A percentile compares a stretch with the other conserved stretches of the same genome.
Conservation (phyloP, 345 rosid genomes). For the Syzygium aromaticum region DNA sequence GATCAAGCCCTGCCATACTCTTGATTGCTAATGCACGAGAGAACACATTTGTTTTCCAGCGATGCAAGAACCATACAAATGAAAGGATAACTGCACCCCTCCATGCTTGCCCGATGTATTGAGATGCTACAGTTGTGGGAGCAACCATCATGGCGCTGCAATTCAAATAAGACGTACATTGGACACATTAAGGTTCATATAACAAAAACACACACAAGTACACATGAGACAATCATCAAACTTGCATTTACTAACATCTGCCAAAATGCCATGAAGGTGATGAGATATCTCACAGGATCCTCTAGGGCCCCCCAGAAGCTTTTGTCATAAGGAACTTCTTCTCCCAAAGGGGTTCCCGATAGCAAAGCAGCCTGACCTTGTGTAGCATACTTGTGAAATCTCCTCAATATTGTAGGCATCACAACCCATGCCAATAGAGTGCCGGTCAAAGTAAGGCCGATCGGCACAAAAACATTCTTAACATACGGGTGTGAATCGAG, state of each 20-base stretch:
- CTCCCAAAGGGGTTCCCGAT: slow-evolving; percentile 21
- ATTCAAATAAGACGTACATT: slow-evolving; percentile 4
- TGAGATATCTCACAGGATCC: slow-evolving; percentile 73
- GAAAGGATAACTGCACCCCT: slow-evolving; percentile 75
- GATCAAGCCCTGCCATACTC: slow-evolving; percentile 37
- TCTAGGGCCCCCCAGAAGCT: slow-evolving; percentile 90
- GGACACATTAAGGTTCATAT: neutral
- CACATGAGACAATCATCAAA: neutral
- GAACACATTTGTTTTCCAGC: slow-evolving; percentile 77
- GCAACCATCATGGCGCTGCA: slow-evolving; percentile 77
- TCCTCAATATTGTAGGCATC: slow-evolving; percentile 73
- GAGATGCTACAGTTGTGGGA: slow-evolving; percentile 71
- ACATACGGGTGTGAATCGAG: slow-evolving; percentile 64
- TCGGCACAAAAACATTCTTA: slow-evolving; percentile 50
- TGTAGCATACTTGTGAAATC: slow-evolving; percentile 51
- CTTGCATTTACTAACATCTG: slow-evolving; percentile 48
- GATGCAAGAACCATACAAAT: slow-evolving; percentile 77
- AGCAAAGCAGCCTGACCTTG: slow-evolving; percentile 48
- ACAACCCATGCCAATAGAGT: slow-evolving; percentile 79
- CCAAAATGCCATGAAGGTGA: slow-evolving; percentile 74
- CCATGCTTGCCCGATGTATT: slow-evolving; percentile 55
- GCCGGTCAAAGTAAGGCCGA: slow-evolving; percentile 41
- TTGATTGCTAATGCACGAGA: slow-evolving; percentile 38
- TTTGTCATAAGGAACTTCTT: slow-evolving; percentile 60
- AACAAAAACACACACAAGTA: neutral